phyloP scores from a whole-genome alignment of 73 alveolate genomes.

The Tetrahymena borealis region DNA sequence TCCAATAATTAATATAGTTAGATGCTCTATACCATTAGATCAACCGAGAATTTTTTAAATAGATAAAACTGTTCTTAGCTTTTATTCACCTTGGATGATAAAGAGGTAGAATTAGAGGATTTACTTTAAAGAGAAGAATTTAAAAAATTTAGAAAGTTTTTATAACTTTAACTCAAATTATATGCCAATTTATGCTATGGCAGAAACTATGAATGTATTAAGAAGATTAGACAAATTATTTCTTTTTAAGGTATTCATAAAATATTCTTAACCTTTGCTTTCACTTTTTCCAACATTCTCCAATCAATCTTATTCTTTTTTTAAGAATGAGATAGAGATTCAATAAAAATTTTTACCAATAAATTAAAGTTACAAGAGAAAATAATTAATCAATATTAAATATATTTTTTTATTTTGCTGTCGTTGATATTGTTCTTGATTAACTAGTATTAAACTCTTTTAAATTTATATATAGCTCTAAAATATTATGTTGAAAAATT shows the following conservation, averaged over 20 bases:
- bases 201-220: background rate
- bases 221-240: background rate
- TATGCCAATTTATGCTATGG: background rate
- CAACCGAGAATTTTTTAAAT: too few relatives aligned
- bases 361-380: too few relatives aligned
- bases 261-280: background rate
- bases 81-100: background rate
- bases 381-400: too few relatives aligned
- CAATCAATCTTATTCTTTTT: background rate
- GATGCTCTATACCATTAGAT: background rate
- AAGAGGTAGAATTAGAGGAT: background rate
- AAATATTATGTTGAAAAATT: background rate
- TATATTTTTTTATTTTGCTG: too few relatives aligned
- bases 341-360: too few relatives aligned
- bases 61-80: background rate
- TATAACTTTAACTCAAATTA: background rate
- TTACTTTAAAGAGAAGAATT: background rate
- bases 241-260: background rate
- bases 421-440: too few relatives aligned
- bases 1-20: too few relatives aligned
- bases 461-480: too few relatives aligned
- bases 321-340: background rate
- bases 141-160: background rate
- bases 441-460: too few relatives aligned
- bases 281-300: background rate